phyloP scores from a whole-genome alignment of 2,329 filamentous ascomycete genomes.

The Cytospora paraplurivora region DNA sequence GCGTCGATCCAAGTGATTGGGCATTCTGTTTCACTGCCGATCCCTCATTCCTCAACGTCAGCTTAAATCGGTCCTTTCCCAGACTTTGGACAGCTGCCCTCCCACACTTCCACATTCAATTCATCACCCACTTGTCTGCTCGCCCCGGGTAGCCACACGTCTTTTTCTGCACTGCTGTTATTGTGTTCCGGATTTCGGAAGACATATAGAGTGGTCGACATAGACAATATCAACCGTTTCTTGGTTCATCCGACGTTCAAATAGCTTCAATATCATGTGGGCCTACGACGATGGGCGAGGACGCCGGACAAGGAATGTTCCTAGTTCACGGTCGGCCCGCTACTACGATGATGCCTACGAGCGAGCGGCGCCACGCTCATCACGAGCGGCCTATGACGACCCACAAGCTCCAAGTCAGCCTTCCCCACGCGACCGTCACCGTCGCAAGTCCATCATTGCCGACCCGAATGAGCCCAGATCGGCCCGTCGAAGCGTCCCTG shows the following conservation, averaged over 20 bases:
- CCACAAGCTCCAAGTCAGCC: conserved; percentile 4
- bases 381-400: conserved; percentile 9
- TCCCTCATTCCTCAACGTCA: conserved; percentile 19
- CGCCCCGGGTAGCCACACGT: neutral
- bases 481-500: conserved; percentile 6
- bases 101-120: neutral
- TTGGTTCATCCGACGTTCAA: neutral
- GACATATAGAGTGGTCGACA: neutral
- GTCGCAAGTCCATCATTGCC: conserved; percentile 21
- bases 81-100: conserved; percentile 8
- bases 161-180: neutral
- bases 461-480: conserved; percentile 9
- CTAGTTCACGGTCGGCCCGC: conserved; percentile 19
- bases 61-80: conserved; percentile 4
- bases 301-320: conserved; percentile 23
- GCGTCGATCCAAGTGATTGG: conserved; percentile 9
- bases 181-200: neutral
- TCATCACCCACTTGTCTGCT: neutral
- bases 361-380: conserved; percentile 17
- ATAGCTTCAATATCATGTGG: conserved; percentile 18
- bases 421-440: conserved; percentile 18
- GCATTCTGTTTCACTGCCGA: conserved; percentile 21
- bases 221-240: too few relatives aligned
- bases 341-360: conserved; percentile 22
- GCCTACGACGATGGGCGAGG: conserved; percentile 24